Conservation (phyloP, 2,329 filamentous ascomycete genomes). For the Ceratocystis variospora region DNA sequence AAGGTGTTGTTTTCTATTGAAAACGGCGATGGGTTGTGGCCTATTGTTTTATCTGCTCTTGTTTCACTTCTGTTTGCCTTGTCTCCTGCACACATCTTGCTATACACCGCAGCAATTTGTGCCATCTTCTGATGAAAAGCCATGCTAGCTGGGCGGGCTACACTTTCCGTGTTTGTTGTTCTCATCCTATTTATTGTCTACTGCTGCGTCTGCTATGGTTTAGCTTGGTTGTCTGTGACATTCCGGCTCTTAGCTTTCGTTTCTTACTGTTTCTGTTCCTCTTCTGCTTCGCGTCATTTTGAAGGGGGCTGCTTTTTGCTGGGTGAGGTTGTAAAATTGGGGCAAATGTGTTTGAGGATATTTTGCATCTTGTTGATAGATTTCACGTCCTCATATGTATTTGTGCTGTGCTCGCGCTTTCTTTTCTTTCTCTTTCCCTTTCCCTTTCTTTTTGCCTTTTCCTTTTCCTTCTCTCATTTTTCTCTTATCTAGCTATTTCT, state of each 20-base stretch:
- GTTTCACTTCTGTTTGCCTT: neutral
- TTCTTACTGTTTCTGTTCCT: neutral
- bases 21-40: neutral
- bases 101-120: too few relatives aligned
- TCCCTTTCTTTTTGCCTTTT: neutral
- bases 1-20: neutral
- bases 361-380: constrained; percentile 5
- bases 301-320: neutral
- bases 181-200: too few relatives aligned
- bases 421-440: neutral
- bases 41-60: neutral
- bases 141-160: too few relatives aligned
- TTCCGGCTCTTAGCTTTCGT: neutral
- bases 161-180: too few relatives aligned
- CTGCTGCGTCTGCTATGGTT: too few relatives aligned
- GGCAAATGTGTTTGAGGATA: neutral
- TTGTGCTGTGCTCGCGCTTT: neutral
- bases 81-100: neutral
- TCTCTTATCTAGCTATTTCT: neutral
- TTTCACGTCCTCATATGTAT: neutral
- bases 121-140: too few relatives aligned
- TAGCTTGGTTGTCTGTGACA: too few relatives aligned
- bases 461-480: neutral
- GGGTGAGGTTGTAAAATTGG: neutral
- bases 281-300: neutral